These are phyloP conservation scores for Hypoxylon sp. DNA, from an alignment of 2,329 filamentous ascomycete genomes.

Conservation along the genomic window DNA sequence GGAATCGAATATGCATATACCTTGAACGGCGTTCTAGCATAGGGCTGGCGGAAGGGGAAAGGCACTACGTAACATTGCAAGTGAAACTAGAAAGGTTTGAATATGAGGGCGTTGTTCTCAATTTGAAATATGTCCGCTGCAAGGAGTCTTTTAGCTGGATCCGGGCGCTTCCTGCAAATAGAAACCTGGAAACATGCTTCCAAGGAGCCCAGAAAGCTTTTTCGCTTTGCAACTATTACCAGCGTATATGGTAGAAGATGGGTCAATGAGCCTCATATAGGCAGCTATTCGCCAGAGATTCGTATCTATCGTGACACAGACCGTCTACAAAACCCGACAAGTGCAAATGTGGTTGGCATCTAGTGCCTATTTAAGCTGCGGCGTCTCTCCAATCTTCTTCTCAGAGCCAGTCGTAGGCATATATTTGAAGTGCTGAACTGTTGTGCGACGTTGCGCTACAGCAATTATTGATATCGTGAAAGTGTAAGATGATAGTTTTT, in stretches of 20 bases:
- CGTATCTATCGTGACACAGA: background rate
- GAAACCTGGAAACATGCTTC: no score
- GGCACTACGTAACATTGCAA: background rate
- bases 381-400: background rate
- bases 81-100: background rate
- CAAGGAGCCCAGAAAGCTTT: no score
- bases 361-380: background rate
- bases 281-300: background rate
- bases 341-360: background rate
- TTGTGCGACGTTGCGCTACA: slow-evolving; percentile 7
- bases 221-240: no score
- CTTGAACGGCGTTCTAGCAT: background rate
- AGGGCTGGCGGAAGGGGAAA: background rate
- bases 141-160: background rate
- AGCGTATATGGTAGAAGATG: background rate
- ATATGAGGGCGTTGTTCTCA: background rate
- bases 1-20: slow-evolving; percentile 13
- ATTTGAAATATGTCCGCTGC: background rate
- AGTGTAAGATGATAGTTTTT: background rate
- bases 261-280: background rate
- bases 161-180: no score
- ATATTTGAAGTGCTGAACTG: background rate
- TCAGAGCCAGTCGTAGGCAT: background rate
- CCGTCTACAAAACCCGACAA: background rate
- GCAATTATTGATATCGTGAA: background rate